Evolutionary conservation across 139 green algal genomes (phyloP), one percentile per base, ranked within the genome.

Genomic region (Pseudopediastrum boryanum): DNA sequence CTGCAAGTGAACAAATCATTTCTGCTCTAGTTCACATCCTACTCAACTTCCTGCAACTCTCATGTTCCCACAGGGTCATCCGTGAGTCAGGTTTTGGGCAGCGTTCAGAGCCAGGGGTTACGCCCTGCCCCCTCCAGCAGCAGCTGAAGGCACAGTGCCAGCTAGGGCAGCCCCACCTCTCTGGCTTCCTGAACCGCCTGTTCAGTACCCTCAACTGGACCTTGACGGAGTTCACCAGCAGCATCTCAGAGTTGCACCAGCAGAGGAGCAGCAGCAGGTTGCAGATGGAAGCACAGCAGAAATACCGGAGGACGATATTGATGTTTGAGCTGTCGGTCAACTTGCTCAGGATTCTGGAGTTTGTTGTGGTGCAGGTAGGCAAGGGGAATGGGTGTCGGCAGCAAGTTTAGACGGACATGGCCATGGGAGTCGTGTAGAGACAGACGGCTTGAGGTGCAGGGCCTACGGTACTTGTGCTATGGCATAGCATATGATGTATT

Each of bases 171-270:
- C 43, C 27, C 35, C 64, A 12, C 3, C 52, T 43, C 31, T 56
- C 65, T 19, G 56, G 71, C 63, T 97, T 98, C 82, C 71, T 97
- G 3, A 93, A 97, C 85, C 86, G 90, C 48, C 84, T 98, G 44
- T 95, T 97, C 83, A 94, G 90, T 82, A 93, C 81, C 13, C 77
- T 93, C 42, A 97, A 96, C 83, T 95, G 93, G 92, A 93, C 90
- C 13, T 65, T 93, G 31, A 95, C 92, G 4, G 94, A 97, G 82
- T 91, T 97, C 68, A 84, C 83, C 27, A 83, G 94, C 16, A 82
- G 82, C 3, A 59, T 85, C 16, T 63, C 75, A n/a, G 83, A 92
- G 65, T 75, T 89, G 43, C 21, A 83, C 36, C 48, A 72, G 21
- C 58, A 56, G 29, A 48, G 67, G 2, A 38, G 25, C 42, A 54